Percentiles rank a stretch among this genome's conserved stretches.
phyloP scores from a whole-genome alignment of 345 rosid species.

The Heritiera fomes region DNA sequence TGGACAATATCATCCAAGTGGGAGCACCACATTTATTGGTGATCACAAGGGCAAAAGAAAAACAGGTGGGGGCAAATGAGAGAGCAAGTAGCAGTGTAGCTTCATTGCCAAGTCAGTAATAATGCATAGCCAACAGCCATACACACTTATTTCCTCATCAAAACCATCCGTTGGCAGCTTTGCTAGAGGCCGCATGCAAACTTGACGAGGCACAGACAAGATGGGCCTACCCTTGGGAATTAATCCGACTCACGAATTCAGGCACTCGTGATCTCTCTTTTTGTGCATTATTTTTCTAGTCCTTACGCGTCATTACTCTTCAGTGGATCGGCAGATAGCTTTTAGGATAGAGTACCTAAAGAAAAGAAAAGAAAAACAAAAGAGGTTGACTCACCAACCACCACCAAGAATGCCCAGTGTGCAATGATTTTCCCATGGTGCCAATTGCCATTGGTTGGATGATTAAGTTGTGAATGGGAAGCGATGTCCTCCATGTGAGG shows the following conservation, averaged over 20 bases:
- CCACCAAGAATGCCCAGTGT: neutral
- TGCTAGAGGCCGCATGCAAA: neutral
- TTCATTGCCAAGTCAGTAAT: slow-evolving; percentile 2
- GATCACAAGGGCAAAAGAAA: slow-evolving; percentile 17
- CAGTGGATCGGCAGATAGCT: neutral
- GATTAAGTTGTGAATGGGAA: slow-evolving; percentile 10
- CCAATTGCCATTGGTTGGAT: neutral
- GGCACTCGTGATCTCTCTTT: neutral
- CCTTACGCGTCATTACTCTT: neutral
- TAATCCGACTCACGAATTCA: neutral
- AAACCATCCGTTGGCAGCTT: slow-evolving; percentile 4
- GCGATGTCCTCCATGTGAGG: neutral
- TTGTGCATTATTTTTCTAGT: neutral
- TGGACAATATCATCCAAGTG: neutral
- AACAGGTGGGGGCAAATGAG: slow-evolving; percentile 7
- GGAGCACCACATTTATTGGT: neutral
- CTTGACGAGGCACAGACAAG: neutral
- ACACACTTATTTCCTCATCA: neutral
- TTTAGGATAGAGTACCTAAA: neutral
- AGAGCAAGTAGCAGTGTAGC: neutral
- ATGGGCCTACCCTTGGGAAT: neutral
- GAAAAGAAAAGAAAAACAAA: neutral
- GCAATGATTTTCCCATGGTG: neutral
- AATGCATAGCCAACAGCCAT: neutral
- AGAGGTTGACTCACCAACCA: neutral